Evolutionary conservation across 345 rosid species (phyloP).

Genomic region (Hibiscus trionum): DNA sequence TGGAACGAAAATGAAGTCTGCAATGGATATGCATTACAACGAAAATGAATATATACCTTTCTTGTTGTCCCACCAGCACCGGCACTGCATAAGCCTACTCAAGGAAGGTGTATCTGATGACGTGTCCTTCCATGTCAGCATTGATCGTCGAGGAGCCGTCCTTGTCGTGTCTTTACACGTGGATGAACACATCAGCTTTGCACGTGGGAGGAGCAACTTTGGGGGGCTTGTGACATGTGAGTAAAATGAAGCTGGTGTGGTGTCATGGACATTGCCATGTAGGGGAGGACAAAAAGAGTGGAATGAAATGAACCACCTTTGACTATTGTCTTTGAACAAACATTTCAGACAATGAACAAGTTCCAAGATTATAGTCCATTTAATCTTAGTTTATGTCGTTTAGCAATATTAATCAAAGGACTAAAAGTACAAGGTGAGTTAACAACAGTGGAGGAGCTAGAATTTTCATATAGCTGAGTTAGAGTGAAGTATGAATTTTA

Average conservation of each 20-base stretch:
- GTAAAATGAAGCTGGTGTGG: not conserved
- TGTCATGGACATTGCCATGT: not conserved
- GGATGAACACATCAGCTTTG: not conserved
- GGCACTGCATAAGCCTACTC: slow-evolving; percentile 33
- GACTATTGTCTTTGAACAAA: not conserved
- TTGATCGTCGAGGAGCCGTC: slow-evolving; percentile 10
- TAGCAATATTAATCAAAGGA: no score
- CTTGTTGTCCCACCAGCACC: slow-evolving; percentile 33
- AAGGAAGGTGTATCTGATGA: slow-evolving; percentile 31
- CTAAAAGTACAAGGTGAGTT: no score
- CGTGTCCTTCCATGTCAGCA: slow-evolving; percentile 6
- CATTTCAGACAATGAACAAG: not conserved
- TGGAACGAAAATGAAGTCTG: slow-evolving; percentile 33
- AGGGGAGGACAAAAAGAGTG: not conserved
- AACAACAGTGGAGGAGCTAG: no score
- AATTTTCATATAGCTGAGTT: no score
- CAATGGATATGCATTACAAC: slow-evolving; percentile 41
- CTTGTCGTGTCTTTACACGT: slow-evolving; percentile 2
- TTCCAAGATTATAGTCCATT: not conserved
- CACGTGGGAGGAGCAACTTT: not conserved
- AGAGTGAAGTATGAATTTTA: no score
- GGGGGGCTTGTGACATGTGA: not conserved
- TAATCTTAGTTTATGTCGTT: not conserved
- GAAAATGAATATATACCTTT: slow-evolving; percentile 24
- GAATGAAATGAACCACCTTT: not conserved